Evolutionary conservation across 148 eudicot genomes (phyloP).

Genomic region (Vaccinium macrocarpon): DNA sequence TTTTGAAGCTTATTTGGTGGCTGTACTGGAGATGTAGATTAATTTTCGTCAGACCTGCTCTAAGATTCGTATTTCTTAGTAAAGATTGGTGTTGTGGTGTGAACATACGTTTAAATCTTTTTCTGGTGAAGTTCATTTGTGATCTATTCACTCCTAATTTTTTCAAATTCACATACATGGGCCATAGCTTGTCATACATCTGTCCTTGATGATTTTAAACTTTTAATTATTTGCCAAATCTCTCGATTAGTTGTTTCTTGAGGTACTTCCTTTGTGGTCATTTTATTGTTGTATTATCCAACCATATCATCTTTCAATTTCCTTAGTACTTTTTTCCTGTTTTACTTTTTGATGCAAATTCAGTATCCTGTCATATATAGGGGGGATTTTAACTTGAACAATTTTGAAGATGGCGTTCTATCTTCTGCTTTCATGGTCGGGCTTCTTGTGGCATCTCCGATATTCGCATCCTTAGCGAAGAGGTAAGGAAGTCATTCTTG

Average conservation of each 20-base stretch:
- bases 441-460: slow-evolving; percentile 86
- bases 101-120: not conserved
- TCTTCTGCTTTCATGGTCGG: slow-evolving; percentile 99
- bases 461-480: slow-evolving; percentile 83
- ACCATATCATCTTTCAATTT: not conserved
- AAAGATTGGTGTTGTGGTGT: not conserved
- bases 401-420: slow-evolving; percentile 83
- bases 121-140: not conserved
- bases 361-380: slow-evolving; percentile 32
- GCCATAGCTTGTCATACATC: not conserved
- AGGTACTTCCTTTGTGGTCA: not conserved
- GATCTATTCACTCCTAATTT: not conserved
- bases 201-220: not conserved
- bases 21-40: not conserved
- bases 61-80: not conserved
- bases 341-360: not conserved
- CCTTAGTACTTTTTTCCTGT: not conserved
- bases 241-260: not conserved
- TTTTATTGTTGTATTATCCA: not conserved
- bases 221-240: not conserved
- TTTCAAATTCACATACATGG: not conserved
- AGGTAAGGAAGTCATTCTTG: slow-evolving; percentile 36
- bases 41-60: not conserved
- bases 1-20: not conserved
- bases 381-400: slow-evolving; percentile 67